phyloP scores from a whole-genome alignment of 768 basidiomycete genomes.

The Leucosporidium yakuticum region DNA sequence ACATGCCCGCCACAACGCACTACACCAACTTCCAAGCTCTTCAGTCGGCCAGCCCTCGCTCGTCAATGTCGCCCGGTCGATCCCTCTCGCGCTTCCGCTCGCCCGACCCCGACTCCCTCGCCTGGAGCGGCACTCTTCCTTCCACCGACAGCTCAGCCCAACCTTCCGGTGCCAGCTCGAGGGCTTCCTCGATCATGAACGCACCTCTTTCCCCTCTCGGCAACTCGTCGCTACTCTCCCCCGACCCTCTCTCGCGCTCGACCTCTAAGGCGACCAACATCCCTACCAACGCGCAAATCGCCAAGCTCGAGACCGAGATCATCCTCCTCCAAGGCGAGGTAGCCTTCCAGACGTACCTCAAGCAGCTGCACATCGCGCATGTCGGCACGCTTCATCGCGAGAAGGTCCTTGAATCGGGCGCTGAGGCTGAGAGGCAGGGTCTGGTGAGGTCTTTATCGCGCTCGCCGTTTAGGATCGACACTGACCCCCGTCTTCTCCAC shows the following conservation, averaged over 20 bases:
- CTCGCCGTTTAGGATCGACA: conserved; percentile 16
- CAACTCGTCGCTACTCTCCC: conserved; percentile 11
- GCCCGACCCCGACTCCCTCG: neutral
- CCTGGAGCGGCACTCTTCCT: neutral
- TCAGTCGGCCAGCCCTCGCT: conserved; percentile 5
- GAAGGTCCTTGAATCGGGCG: conserved; percentile 62
- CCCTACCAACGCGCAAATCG: conserved; percentile 42
- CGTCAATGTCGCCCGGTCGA: conserved; percentile 11
- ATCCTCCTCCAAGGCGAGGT: conserved; percentile 70
- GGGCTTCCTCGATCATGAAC: conserved; percentile 15
- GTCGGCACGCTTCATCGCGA: conserved; percentile 74
- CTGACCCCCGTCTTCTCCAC: neutral
- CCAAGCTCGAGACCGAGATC: conserved; percentile 67
- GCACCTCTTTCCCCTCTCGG: conserved; percentile 7
- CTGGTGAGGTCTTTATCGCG: conserved; percentile 50
- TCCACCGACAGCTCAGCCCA: neutral
- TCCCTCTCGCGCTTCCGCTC: conserved; percentile 12
- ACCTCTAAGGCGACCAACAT: neutral
- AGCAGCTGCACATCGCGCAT: conserved; percentile 71
- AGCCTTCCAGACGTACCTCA: conserved; percentile 77
- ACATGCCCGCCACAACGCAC: conserved; percentile 30
- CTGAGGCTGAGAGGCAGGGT: conserved; percentile 74
- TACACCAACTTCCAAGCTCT: conserved; percentile 32
- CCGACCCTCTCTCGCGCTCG: conserved; percentile 2
- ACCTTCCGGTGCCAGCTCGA: neutral